Base-by-base conservation (phyloP, 345 rosid species). In the Rhodomyrtus tomentosa region DNA sequence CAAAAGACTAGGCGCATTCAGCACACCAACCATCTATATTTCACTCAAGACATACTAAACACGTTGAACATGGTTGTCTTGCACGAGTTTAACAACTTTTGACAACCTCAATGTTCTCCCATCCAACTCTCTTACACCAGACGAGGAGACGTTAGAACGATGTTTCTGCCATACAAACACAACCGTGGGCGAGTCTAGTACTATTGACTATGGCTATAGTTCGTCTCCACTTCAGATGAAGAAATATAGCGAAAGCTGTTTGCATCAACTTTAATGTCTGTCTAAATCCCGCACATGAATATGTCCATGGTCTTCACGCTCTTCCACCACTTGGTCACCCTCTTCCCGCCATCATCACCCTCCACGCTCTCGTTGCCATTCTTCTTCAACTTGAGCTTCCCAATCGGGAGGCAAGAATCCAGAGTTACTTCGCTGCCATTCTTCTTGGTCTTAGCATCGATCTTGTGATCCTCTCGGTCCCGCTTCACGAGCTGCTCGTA, bases 271-370 rank as follows among this genome's bases (percentile, higher is more conserved):
- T 81, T 20, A 83, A 83, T 81, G 59, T 83, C 55, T 48, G 85
- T 56, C 74, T 55, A 55, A 45, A 76, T 55, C 55, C 87, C 87
- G n/a, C 87, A 86, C 76, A 73, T 76, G 84, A 86, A 83, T 53
- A 88, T 62, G 81, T 91, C 89, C 85, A 87, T 85, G 40, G 83
- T 89, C 87, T 86, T 90, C 81, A 89, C 80, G 55, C 42, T 92
- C 62, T 81, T 88, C 93, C 93, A 90, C 92, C 85, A 88, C 50
- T 84, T 87, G 2, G 56, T 15, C 76, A 50, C 56, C 82, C 49
- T 82, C 72, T 68, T 72, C 38, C 40, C 48, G 42, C 36, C 24
- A 36, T 51, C 87, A 25, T 51, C 87, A 25, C 50, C 84, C n/a
- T n/a, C 32, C 42, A 18, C 29, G 29, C 40, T 62, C 10, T 21